Evolutionary conservation across 768 basidiomycete species (phyloP).

Genomic region (Calvatia gigantea): DNA sequence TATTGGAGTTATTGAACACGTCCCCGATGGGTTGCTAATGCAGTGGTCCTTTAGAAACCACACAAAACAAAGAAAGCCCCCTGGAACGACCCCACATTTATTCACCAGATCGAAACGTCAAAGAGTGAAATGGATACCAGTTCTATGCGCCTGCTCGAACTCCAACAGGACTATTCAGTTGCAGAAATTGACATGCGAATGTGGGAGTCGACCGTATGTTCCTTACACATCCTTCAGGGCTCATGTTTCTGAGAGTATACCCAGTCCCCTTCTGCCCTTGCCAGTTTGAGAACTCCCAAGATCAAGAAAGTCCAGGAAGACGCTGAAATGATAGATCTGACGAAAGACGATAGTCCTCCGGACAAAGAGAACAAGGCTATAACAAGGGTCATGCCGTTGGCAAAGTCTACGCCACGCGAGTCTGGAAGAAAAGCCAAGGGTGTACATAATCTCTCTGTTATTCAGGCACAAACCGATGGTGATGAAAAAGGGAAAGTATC

Average conservation of each 20-base stretch:
- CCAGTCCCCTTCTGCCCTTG: neutral
- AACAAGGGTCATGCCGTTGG: slow-evolving; percentile 14
- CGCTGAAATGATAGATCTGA: slow-evolving; percentile 41
- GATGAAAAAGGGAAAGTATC: neutral
- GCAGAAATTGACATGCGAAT: slow-evolving; percentile 29
- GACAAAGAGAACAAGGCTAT: neutral
- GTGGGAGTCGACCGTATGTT: slow-evolving; percentile 6
- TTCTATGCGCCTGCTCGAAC: slow-evolving; percentile 2
- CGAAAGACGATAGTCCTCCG: slow-evolving; percentile 20
- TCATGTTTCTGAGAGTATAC: neutral
- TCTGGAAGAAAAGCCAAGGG: neutral
- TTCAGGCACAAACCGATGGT: neutral
- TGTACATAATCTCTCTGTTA: neutral
- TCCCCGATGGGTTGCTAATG: no score
- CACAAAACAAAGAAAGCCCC: slow-evolving; percentile 27
- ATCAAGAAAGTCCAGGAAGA: slow-evolving; percentile 13
- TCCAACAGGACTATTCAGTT: neutral
- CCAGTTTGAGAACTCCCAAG: neutral
- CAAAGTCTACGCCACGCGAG: neutral
- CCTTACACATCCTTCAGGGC: neutral
- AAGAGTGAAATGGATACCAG: neutral
- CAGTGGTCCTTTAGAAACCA: slow-evolving; percentile 8
- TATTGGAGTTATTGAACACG: neutral
- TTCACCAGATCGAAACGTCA: slow-evolving; percentile 12
- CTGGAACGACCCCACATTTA: slow-evolving; percentile 23